Evolutionary conservation across 2,329 filamentous ascomycete species (phyloP).

Genomic region (Cladosporium cucumerinum): DNA sequence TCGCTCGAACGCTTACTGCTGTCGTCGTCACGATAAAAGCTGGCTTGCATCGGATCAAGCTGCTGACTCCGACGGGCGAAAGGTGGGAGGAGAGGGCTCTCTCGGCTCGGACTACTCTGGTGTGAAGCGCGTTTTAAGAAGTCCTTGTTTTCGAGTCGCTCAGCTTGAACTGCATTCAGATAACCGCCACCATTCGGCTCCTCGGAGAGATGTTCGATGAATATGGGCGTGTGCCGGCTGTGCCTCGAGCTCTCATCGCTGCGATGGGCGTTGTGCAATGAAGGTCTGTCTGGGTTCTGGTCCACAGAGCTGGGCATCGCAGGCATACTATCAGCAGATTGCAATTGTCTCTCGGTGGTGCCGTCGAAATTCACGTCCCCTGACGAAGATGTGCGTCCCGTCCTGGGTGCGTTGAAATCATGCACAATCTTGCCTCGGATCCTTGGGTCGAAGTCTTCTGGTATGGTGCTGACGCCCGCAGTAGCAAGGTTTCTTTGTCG

Average conservation of each 20-base stretch:
- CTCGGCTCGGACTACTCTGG: constrained; percentile 27
- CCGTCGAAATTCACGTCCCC: constrained; percentile 48
- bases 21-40: constrained; percentile 26
- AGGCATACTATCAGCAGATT: constrained; percentile 46
- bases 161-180: constrained; percentile 45
- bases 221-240: constrained; percentile 54
- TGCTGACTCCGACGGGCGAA: constrained; percentile 36
- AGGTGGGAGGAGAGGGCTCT: constrained; percentile 32
- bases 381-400: constrained; percentile 38
- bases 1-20: constrained; percentile 27
- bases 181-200: constrained; percentile 41
- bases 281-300: background rate
- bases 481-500: constrained; percentile 50
- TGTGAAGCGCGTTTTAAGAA: constrained; percentile 45
- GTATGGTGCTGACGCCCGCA: constrained; percentile 47
- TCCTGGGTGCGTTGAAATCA: constrained; percentile 61
- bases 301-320: background rate
- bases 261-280: background rate
- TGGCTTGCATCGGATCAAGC: constrained; percentile 30
- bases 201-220: constrained; percentile 60
- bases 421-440: constrained; percentile 62
- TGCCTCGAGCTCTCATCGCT: constrained; percentile 22
- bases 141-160: constrained; percentile 47
- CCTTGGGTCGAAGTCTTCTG: constrained; percentile 61
- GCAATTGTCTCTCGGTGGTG: constrained; percentile 95